Evolutionary conservation across 352 stramenopile genomes (phyloP), one percentile per base, ranked within the genome.

Genomic region (Elongisporangium undulatum): DNA sequence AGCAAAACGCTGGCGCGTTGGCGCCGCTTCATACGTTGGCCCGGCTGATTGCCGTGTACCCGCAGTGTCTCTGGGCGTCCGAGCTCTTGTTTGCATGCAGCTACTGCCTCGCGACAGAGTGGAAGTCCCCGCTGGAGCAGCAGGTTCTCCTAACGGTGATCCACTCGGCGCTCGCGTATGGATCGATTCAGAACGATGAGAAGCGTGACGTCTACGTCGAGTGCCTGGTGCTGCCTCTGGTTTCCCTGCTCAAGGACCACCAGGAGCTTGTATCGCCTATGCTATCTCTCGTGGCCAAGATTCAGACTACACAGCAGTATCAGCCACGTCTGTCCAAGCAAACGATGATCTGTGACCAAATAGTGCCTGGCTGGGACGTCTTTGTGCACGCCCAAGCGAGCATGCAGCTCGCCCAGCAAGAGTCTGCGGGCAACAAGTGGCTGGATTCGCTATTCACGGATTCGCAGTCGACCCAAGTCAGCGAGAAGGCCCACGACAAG

Each of bases 201-300:
- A 38, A 21, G 4, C 76, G 79, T 3, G 34, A 5, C 21, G 72
- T 89, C 1, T 88, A 87, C 53, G 69, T 87, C 5, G 83, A 91
- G 55, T 72, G 67, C 19, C 66, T 93, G 0, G 23, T 90, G 48
- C 41, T 89, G 7, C 79, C 83, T 17, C 58, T 93, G 9, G 63
- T 87, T 7, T 72, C 68, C 4, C 64, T 86, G 55, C 48, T 89
- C 49, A 52, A 74, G 2, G 65, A 62, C 4, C 71, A 83, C 60
- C 34, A 58, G 4, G 52, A 41, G 0, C 38, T 69, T 6, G 74
- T 72, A 16, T 62, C 71, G 6, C 52, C 68, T 3, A 48, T 90
- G 23, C 67, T 89, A 21, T 66, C 87, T 23, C 17, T 63, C 21
- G 64, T 83, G 22, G 65, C 75, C 49, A 39, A 69, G 7, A 67